These are phyloP conservation scores for Cryptococcus sp. DNA, from an alignment of 1,284 basidiomycete species.

Conservation along the genomic window DNA sequence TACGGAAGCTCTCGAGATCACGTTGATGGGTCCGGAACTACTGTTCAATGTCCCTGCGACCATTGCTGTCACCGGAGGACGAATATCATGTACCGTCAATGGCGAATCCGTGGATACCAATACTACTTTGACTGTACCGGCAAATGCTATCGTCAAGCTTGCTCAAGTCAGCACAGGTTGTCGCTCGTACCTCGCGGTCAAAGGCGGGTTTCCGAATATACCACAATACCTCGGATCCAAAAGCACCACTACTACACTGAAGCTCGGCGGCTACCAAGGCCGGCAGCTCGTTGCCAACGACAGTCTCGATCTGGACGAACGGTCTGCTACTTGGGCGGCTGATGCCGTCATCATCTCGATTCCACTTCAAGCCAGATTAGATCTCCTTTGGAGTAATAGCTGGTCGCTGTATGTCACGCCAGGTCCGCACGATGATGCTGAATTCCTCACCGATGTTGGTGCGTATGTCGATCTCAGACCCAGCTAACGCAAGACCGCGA, in stretches of 20 bases:
- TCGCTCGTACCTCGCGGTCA: constrained; percentile 57
- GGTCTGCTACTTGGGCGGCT: constrained; percentile 51
- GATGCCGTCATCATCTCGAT: constrained; percentile 8
- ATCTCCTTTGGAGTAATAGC: constrained; percentile 32
- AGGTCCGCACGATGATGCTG: constrained; percentile 62
- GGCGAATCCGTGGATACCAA: constrained; percentile 52
- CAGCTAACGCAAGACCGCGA: constrained; percentile 13
- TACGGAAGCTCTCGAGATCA: constrained; percentile 60
- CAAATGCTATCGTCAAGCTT: constrained; percentile 51
- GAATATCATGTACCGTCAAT: constrained; percentile 52
- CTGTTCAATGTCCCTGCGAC: constrained; percentile 55
- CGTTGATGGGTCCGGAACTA: constrained; percentile 40
- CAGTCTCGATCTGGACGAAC: constrained; percentile 52
- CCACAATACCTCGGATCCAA: constrained; percentile 56
- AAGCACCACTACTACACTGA: constrained; percentile 33
- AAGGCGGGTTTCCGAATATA: constrained; percentile 61
- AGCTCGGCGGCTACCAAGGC: constrained; percentile 46
- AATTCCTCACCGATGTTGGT: constrained; percentile 56
- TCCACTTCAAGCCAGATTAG: constrained; percentile 14
- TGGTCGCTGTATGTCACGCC: constrained; percentile 58
- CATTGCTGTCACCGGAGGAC: constrained; percentile 59
- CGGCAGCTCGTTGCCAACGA: constrained; percentile 52
- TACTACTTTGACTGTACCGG: constrained; percentile 53
- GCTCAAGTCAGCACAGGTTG: constrained; percentile 49
- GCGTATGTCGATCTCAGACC: constrained; percentile 22